Conservation (phyloP, 495 filamentous ascomycete species). For the Cercophora scortea region DNA sequence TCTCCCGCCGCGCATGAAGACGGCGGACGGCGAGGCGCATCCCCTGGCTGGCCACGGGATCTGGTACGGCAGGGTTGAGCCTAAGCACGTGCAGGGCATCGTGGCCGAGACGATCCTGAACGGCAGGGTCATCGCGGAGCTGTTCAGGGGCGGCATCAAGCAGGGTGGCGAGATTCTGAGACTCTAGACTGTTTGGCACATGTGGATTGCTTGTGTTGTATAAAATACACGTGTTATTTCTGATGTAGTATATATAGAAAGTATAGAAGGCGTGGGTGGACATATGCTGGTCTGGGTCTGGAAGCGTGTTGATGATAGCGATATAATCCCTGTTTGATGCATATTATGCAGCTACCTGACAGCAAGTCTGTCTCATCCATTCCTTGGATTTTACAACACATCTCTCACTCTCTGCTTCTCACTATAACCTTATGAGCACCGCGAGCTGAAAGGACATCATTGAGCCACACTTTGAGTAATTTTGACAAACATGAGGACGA, state of each 20-base stretch:
- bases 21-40: slow-evolving; percentile 29
- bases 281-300: not conserved
- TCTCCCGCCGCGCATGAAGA: slow-evolving; percentile 52
- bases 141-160: slow-evolving; percentile 61
- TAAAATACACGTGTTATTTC: too few species aligned
- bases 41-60: slow-evolving; percentile 73
- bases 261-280: not conserved
- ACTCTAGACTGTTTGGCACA: slow-evolving; percentile 12
- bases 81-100: slow-evolving; percentile 78
- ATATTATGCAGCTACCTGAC: not conserved
- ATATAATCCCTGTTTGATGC: not conserved
- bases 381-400: not conserved
- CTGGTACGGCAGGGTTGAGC: slow-evolving; percentile 89
- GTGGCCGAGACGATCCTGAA: slow-evolving; percentile 69
- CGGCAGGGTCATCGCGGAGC: slow-evolving; percentile 65
- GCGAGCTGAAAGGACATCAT: too few species aligned
- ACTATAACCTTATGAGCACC: too few species aligned
- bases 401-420: not conserved
- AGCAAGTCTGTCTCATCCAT: too few species aligned
- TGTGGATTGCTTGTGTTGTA: too few species aligned
- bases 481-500: not conserved
- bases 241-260: not conserved
- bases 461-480: not conserved
- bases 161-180: slow-evolving; percentile 34
- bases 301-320: not conserved